Evolutionary conservation across 2,329 filamentous ascomycete genomes (phyloP).

Genomic region (Colletotrichum magnum): DNA sequence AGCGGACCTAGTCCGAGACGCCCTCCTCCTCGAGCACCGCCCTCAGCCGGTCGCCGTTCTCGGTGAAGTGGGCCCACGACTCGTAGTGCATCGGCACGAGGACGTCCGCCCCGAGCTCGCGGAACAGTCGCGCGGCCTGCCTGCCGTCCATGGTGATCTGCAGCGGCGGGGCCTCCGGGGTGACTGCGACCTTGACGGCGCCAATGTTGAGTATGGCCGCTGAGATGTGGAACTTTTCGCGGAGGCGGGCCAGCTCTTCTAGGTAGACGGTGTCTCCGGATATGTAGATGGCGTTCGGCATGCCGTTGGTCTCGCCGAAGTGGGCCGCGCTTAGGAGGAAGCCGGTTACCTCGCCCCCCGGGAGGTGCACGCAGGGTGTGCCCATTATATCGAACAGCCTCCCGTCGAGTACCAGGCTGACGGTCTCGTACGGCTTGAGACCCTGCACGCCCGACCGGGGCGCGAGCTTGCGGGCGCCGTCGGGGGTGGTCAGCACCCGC

Average conservation of each 20-base stretch:
- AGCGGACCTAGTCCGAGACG: conserved; percentile 50
- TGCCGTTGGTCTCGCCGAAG: background rate
- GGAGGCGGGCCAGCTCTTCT: background rate
- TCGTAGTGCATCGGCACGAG: conserved; percentile 62
- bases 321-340: background rate
- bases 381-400: background rate
- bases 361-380: background rate
- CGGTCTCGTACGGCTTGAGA: conserved; percentile 49
- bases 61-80: conserved; percentile 59
- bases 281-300: conserved; percentile 1
- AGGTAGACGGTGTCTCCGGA: background rate
- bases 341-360: background rate
- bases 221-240: background rate
- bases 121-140: conserved; percentile 54
- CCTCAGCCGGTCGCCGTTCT: conserved; percentile 49
- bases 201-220: conserved; percentile 2
- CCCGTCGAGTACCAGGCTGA: background rate
- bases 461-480: background rate
- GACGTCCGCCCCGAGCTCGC: conserved; percentile 55
- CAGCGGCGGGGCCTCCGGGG: background rate
- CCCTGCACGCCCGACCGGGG: conserved; percentile 49
- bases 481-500: background rate
- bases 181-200: background rate
- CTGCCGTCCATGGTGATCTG: conserved; percentile 58
- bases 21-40: conserved; percentile 52